phyloP scores from a whole-genome alignment of 768 basidiomycete species.

The Suillus weaverae region DNA sequence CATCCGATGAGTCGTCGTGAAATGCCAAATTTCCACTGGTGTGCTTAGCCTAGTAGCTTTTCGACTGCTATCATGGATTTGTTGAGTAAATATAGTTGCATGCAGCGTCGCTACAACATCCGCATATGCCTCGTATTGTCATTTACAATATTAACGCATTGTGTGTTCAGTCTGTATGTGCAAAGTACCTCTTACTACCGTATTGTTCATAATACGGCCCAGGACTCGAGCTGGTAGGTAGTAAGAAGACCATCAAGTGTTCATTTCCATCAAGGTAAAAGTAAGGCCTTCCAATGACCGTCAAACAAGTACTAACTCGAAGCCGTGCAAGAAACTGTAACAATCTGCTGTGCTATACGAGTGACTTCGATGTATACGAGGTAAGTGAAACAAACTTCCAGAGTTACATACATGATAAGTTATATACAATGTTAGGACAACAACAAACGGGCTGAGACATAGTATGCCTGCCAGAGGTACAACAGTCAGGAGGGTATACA shows the following conservation, averaged over 20 bases:
- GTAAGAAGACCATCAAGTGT: neutral
- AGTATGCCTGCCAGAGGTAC: neutral
- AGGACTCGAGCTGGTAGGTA: neutral
- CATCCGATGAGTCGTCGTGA: neutral
- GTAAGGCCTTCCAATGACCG: neutral
- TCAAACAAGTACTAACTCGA: neutral
- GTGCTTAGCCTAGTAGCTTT: neutral
- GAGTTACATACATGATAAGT: conserved; percentile 1
- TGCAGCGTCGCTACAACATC: neutral
- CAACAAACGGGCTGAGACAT: neutral
- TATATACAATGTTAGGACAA: neutral
- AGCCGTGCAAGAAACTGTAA: neutral
- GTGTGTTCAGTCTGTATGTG: neutral
- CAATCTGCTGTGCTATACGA: neutral
- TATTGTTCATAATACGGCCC: neutral
- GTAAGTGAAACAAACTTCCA: neutral
- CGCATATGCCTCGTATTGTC: no score
- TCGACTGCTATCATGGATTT: neutral
- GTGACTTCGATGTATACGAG: neutral
- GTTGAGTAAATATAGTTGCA: neutral
- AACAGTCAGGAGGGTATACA: neutral
- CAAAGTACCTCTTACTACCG: no score
- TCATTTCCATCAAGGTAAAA: neutral
- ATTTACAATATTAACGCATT: neutral
- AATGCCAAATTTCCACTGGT: neutral